phyloP scores from a whole-genome alignment of 352 stramenopile species.

The Pythium rhizo-oryzae region DNA sequence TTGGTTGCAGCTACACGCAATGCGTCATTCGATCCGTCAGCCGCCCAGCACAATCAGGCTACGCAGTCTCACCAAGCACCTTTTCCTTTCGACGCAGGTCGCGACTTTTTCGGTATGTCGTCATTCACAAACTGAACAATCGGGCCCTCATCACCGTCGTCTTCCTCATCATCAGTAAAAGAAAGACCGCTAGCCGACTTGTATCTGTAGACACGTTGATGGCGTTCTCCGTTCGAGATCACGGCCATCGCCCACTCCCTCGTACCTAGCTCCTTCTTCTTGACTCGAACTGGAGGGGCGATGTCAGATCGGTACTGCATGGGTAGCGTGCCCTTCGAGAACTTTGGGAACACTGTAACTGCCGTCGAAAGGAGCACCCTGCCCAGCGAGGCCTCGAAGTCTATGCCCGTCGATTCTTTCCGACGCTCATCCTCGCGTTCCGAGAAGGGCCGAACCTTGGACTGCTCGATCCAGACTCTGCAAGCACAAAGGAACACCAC shows the following conservation, averaged over 20 bases:
- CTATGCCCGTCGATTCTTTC: constrained; percentile 34
- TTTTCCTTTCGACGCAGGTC: constrained; percentile 1
- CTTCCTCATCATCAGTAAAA: constrained; percentile 9
- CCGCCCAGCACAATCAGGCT: not conserved
- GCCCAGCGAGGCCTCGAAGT: constrained; percentile 49
- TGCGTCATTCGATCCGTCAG: not conserved
- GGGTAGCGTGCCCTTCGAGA: constrained; percentile 48
- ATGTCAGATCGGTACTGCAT: constrained; percentile 32
- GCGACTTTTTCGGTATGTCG: not conserved
- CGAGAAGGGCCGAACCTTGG: constrained; percentile 43
- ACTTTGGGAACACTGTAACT: constrained; percentile 49
- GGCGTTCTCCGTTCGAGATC: constrained; percentile 40
- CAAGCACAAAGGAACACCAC: no score
- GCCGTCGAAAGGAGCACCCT: constrained; percentile 43
- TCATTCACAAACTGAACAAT: constrained; percentile 14
- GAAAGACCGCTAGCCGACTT: constrained; percentile 8
- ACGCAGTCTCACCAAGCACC: not conserved
- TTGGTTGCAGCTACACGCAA: not conserved
- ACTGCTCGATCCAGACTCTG: constrained; percentile 57
- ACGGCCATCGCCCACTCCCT: constrained; percentile 49
- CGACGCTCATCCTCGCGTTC: constrained; percentile 38
- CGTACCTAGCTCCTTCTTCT: constrained; percentile 42
- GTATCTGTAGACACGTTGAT: constrained; percentile 39
- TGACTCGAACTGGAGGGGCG: constrained; percentile 37
- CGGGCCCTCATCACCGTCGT: constrained; percentile 10